A percentile compares a stretch with the other conserved stretches of the same genome.
Conservation (phyloP, 805 yeast species). For the Hanseniaspora singularis region DNA sequence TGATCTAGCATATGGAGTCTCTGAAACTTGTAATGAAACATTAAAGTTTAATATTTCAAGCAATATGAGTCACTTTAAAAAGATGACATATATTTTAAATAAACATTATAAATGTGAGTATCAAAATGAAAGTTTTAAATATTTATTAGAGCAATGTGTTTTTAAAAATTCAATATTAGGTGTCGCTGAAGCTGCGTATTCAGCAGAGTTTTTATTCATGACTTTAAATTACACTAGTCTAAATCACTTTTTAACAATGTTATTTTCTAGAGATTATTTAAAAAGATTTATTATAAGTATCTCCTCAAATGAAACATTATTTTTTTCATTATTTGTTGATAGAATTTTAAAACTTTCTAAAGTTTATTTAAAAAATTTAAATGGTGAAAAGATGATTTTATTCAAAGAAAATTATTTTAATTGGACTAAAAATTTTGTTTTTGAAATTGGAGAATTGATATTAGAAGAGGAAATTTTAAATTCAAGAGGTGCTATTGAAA, state of each 20-base stretch:
- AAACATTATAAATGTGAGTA: not conserved
- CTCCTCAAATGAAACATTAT: slow-evolving; percentile 49
- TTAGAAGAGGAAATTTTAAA: slow-evolving; percentile 9
- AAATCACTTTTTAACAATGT: slow-evolving; percentile 31
- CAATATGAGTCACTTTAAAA: not conserved
- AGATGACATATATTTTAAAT: not conserved
- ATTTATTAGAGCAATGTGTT: slow-evolving; percentile 50
- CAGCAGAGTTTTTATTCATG: slow-evolving; percentile 47
- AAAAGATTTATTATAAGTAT: slow-evolving; percentile 79
- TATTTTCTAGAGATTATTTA: slow-evolving; percentile 32
- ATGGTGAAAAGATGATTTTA: not conserved
- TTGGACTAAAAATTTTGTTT: not conserved
- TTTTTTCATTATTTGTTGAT: slow-evolving; percentile 22
- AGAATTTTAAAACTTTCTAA: not conserved
- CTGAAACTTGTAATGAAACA: not conserved
- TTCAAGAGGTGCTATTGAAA: slow-evolving; percentile 7
- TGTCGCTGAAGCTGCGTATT: slow-evolving; percentile 66
- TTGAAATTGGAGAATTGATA: slow-evolving; percentile 7
- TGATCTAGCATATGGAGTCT: not conserved
- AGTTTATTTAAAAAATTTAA: not conserved
- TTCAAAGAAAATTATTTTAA: not conserved
- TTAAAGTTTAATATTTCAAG: not conserved
- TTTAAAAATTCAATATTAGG: slow-evolving; percentile 71
- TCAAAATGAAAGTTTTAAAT: slow-evolving; percentile 21
- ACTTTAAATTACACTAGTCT: slow-evolving; percentile 37